Base-by-base conservation (phyloP, 352 stramenopile genomes). In the Globisporangium heterothallicum region DNA sequence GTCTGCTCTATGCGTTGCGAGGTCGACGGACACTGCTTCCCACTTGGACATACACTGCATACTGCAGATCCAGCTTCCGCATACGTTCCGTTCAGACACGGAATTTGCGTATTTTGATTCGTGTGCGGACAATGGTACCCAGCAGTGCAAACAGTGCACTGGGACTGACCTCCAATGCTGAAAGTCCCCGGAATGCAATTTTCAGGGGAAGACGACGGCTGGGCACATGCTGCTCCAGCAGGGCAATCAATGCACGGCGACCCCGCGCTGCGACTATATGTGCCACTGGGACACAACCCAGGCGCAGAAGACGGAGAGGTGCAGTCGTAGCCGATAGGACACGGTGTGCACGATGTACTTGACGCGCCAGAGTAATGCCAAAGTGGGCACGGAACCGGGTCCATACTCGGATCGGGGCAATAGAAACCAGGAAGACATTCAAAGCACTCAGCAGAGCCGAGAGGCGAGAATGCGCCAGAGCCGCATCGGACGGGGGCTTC, bases 71-170 rank as follows among this genome's bases (percentile, higher is more conserved):
- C 68, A 41, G 59, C 49, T n/a, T 73, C 61, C 1, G 78, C 66
- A 30, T 82, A 88, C 6, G 72, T 72, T 21, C 76, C 76, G 24
- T 56, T 58, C 1, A 51, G 18, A 52, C 81, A 92, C 18, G 61
- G 38, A n/a, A 86, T 43, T 34, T 85, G 81, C 0, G 35, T 29
- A 24, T 68, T 68, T 26, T 76, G 61, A 2, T 68, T 70, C 7
- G 64, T 59, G 14, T 78, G 64, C 24, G 70, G 66, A 48, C 84
- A 95, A 42, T 72, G 78, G 48, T 72, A 68, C 0, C 86, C 84
- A 42, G 76, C 64, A 6, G 67, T 43, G 36, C 84, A 94, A 2
- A 49, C 45, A 0, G 77, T 78, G 47, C 83, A 94, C 13, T 70
- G 55, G 6, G 38, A 21, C 59, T 91, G 77, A 0, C 61, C 59